phyloP scores from a whole-genome alignment of 192 early-diverging fungal genomes.

The Coemansia aciculifera region DNA sequence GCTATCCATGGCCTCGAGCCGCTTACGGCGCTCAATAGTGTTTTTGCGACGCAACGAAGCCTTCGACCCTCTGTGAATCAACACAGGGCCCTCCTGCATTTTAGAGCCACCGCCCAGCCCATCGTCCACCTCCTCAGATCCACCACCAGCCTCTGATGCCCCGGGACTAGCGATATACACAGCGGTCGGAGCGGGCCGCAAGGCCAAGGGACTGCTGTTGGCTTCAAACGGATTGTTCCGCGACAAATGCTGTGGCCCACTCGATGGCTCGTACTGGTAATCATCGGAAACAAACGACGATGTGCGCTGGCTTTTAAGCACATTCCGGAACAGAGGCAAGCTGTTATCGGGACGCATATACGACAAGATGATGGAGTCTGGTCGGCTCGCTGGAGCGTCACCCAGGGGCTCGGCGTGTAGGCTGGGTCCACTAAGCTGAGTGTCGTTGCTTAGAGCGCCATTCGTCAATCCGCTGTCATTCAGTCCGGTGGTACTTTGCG shows the following conservation, averaged over 20 bases:
- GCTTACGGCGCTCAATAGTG: conserved; percentile 39
- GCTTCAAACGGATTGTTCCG: conserved; percentile 21
- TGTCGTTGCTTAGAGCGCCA: conserved; percentile 19
- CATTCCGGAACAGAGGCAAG: conserved; percentile 13
- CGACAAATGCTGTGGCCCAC: background rate
- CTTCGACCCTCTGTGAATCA: conserved; percentile 52
- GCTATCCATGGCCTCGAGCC: background rate
- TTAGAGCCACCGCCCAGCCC: background rate
- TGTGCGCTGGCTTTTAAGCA: conserved; percentile 21
- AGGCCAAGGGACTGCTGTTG: conserved; percentile 3
- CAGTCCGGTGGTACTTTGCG: conserved; percentile 7
- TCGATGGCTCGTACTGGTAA: conserved; percentile 46
- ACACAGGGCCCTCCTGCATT: conserved; percentile 22
- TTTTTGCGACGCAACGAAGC: conserved; percentile 50
- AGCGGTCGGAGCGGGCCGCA: background rate
- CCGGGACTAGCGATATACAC: conserved; percentile 35
- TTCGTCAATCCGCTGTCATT: conserved; percentile 9
- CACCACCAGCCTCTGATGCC: background rate
- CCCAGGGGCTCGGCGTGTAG: conserved; percentile 34
- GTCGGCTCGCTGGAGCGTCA: conserved; percentile 10
- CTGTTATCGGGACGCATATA: conserved; percentile 42
- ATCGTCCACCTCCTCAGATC: conserved; percentile 9
- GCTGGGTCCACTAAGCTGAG: conserved; percentile 44
- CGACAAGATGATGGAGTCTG: conserved; percentile 39
- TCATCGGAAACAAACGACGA: conserved; percentile 46